Evolutionary conservation across 2,329 filamentous ascomycete genomes (phyloP).

Genomic region (Aspergillus sp.): DNA sequence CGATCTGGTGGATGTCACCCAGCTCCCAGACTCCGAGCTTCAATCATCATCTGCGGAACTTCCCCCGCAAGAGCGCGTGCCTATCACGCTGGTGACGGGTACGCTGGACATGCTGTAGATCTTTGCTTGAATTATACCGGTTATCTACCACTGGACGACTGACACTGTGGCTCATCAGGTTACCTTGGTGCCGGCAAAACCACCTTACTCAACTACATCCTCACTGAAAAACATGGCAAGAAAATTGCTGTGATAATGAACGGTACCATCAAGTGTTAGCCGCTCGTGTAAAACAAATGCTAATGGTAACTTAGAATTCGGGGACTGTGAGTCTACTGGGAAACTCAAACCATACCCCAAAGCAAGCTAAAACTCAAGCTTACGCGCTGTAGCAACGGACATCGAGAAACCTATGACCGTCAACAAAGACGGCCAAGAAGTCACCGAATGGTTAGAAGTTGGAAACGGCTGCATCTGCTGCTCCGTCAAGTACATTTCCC

Average conservation of each 20-base stretch:
- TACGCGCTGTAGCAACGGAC: slow-evolving; percentile 65
- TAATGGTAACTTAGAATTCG: slow-evolving; percentile 62
- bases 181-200: slow-evolving; percentile 97
- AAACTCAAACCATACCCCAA: not conserved
- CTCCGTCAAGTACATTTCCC: slow-evolving; percentile 74
- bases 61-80: slow-evolving; percentile 40
- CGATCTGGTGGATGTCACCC: slow-evolving; percentile 43
- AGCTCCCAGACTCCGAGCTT: slow-evolving; percentile 27
- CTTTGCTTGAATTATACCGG: not conserved
- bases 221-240: slow-evolving; percentile 93
- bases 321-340: slow-evolving; percentile 62
- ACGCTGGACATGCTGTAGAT: slow-evolving; percentile 17
- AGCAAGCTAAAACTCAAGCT: slow-evolving; percentile 4
- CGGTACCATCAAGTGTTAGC: slow-evolving; percentile 48
- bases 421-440: slow-evolving; percentile 76
- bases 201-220: slow-evolving; percentile 90
- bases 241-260: slow-evolving; percentile 98
- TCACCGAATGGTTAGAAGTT: slow-evolving; percentile 93
- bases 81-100: slow-evolving; percentile 54
- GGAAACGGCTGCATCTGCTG: slow-evolving; percentile 98
- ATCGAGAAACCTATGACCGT: slow-evolving; percentile 96
- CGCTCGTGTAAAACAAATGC: slow-evolving; percentile 1
- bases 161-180: slow-evolving; percentile 51
- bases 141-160: not conserved
- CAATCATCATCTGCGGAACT: slow-evolving; percentile 27